Conservation (phyloP, 371 early-diverging fungal genomes). For the Mortierella sp. region DNA sequence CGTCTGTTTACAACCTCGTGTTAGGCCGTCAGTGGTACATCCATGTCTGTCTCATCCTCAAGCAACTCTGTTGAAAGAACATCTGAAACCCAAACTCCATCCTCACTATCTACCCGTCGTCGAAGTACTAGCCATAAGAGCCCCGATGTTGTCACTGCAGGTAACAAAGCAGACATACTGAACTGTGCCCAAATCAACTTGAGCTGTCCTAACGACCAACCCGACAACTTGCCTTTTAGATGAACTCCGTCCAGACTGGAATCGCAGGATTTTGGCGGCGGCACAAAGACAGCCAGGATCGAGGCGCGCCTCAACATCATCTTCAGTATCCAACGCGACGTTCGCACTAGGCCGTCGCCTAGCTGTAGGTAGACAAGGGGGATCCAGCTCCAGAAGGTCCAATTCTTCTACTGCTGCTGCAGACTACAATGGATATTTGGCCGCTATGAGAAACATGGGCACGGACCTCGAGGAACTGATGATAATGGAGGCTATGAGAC, state of each 20-base stretch:
- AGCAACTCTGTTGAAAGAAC: conserved; percentile 30
- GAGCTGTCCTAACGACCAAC: neutral
- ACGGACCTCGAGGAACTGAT: conserved; percentile 91
- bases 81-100: conserved; percentile 17
- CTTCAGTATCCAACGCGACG: conserved; percentile 58
- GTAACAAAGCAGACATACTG: neutral
- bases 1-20: neutral
- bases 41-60: conserved; percentile 44
- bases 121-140: conserved; percentile 70
- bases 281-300: conserved; percentile 58
- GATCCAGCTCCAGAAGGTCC: conserved; percentile 35
- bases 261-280: conserved; percentile 57
- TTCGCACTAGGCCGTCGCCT: conserved; percentile 60
- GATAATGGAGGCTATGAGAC: conserved; percentile 92
- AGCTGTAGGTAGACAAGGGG: conserved; percentile 39
- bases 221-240: conserved; percentile 60
- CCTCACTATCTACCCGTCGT: conserved; percentile 58
- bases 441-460: conserved; percentile 79
- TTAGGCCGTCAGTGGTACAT: conserved; percentile 29
- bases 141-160: conserved; percentile 81
- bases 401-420: conserved; percentile 40
- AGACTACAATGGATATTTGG: conserved; percentile 71
- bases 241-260: conserved; percentile 84
- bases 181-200: neutral
- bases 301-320: conserved; percentile 58